Conservation (phyloP, 495 filamentous ascomycete species). For the Lepidopterella palustris region DNA sequence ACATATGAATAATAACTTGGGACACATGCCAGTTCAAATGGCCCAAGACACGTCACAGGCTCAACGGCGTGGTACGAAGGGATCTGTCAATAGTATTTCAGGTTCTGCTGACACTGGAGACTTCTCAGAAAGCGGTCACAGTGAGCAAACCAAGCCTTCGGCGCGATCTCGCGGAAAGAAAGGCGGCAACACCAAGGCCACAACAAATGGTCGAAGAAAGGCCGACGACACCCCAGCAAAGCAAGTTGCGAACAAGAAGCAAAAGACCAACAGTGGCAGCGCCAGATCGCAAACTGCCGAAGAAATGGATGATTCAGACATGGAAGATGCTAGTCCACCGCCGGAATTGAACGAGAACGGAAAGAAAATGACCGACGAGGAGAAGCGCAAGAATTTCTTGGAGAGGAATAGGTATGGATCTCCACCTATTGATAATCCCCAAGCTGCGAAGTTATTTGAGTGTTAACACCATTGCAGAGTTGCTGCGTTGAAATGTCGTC, state of each 20-base stretch:
- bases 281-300: constrained; percentile 35
- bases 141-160: constrained; percentile 57
- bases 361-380: constrained; percentile 98
- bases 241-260: constrained; percentile 66
- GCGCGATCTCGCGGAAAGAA: constrained; percentile 68
- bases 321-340: constrained; percentile 41
- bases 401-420: constrained; percentile 82
- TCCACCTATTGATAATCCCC: constrained; percentile 9
- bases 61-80: constrained; percentile 40
- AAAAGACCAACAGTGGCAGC: constrained; percentile 52
- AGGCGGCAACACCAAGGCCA: constrained; percentile 43
- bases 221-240: constrained; percentile 56
- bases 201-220: constrained; percentile 65
- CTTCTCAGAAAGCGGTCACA: constrained; percentile 60
- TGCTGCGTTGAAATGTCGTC: constrained; percentile 92
- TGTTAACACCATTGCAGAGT: constrained; percentile 52
- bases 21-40: constrained; percentile 25
- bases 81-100: constrained; percentile 40
- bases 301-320: constrained; percentile 47
- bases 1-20: constrained; percentile 32
- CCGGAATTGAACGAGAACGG: constrained; percentile 35
- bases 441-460: background rate
- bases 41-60: constrained; percentile 30
- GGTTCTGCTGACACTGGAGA: constrained; percentile 60
- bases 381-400: constrained; percentile 96